Evolutionary conservation across 495 filamentous ascomycete species (phyloP), one percentile per base, ranked within the genome.

Genomic region (Hypomontagnella monticulosa): DNA sequence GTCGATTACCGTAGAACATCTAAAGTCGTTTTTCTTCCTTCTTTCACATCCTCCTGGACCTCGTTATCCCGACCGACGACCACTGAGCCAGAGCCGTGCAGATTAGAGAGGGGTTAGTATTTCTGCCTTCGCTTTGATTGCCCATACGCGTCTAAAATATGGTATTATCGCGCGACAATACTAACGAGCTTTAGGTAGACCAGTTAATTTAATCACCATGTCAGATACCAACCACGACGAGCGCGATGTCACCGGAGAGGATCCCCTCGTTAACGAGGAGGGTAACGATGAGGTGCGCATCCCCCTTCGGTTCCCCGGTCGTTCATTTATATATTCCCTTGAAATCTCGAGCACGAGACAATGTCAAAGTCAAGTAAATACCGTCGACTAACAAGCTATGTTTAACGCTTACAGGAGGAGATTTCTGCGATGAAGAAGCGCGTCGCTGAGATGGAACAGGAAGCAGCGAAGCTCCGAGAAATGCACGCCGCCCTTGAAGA

Each of bases 361-460:
- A 16, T 27, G 36, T 56, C 19, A 30, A 16, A 33, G 36, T 56
- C 19, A 30, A 37, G 11, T 8, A 16, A 37, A 66, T 18, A 5
- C 41, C 18, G 37, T 47, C 14, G 41, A 12, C 71, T 74, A 68
- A 73, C 38, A 30, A 47, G 60, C 51, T 34, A 57, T 73, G 36
- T 64, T 38, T 54, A 58, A 58, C 32, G 47, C 58, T 52, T 58
- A 54, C 65, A 81, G 81, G 81, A 98, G 79, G 96, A 99, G 75
- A 98, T 99, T 73, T 88, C 89, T 20, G 93, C 92, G 50, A 98
- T 99, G 96, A 99, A 99, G 84, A 87, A 88, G 71, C 89, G 95
- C 71, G 94, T 99, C 30, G 92, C 93, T 62, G 96, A 99, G 80
- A 99, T 99, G 96, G 96, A 99, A 78, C 93, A 93, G 67, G 90